These are phyloP conservation scores for Neurospora discreta DNA, from an alignment of 495 filamentous ascomycete genomes.

Conservation along the genomic window DNA sequence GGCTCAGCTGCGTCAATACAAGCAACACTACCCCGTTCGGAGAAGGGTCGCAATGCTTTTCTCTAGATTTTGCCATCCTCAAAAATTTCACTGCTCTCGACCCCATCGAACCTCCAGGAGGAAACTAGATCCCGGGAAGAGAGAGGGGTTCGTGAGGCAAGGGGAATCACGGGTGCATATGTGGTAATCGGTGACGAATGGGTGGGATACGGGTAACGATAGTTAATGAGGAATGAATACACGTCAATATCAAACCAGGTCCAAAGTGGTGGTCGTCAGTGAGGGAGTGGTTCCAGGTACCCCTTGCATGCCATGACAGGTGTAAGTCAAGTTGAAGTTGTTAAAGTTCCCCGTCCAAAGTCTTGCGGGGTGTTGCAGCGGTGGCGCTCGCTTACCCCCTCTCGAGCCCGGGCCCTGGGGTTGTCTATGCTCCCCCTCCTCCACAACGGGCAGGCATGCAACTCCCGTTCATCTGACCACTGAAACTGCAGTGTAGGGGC, in stretches of 20 bases:
- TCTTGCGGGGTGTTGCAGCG: not conserved
- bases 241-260: not conserved
- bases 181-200: not conserved
- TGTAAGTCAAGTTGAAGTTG: not conserved
- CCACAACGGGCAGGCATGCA: not conserved
- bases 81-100: conserved; percentile 14
- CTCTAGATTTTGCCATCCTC: not conserved
- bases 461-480: not conserved
- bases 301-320: not conserved
- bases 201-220: not conserved
- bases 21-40: conserved; percentile 3
- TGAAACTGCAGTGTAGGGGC: not conserved
- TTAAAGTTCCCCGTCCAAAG: not conserved
- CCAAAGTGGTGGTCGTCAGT: not conserved
- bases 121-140: not conserved
- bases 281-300: not conserved
- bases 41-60: conserved; percentile 6
- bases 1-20: conserved; percentile 8
- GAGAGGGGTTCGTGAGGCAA: not conserved
- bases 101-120: not conserved
- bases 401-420: no score
- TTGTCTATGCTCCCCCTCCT: not conserved
- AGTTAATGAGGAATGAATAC: not conserved
- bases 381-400: not conserved
- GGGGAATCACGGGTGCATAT: not conserved